Base-by-base conservation (phyloP, 192 early-diverging fungal species). In the Mortierella alpina region DNA sequence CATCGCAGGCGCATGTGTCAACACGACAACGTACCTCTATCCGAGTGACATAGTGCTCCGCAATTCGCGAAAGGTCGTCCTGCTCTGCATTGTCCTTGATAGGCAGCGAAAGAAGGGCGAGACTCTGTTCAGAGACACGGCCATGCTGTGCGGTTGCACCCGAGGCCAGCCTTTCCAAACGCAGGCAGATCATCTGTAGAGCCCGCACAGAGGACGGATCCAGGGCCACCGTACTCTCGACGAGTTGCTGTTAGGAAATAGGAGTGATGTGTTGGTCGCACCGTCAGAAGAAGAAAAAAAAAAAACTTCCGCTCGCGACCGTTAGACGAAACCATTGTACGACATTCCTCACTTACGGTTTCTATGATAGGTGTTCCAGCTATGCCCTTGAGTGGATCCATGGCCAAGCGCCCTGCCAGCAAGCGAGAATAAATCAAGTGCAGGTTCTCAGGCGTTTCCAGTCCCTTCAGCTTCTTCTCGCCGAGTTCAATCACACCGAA, bases 401-500 rank as follows among this genome's bases (percentile, higher is more conserved):
- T 64, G 17, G 53, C 31, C 11, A 74, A 10, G 53, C 70, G 60
- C 23, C 69, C 73, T 13, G 47, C 61, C 40, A 68, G 44, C 6
- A 74, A 31, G 7, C 47, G 42, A 8, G 50, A 75, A 23, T 75
- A 70, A 11, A 96, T 90, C 72, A 93, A 70, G 44, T 88, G 92
- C 39, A 96, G 76, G 72, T 91, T 87, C 76, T 97, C 96, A 5
- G 94, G 93, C 7, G 93, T 95, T 75, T 97, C 96, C 11, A 97
- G 79, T 0, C 96, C 96, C 84, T 97, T 97, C 18, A 97, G 86
- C 61, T 92, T 93, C 15, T 87, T 86, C 68, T 95, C 96, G 20
- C 95, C 96, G 31, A 96, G 86, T 61, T 90, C 90, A 79, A 93
- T 88, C 7, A 91, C 83, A 57, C 88, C 84, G 42, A 93, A 89